phyloP scores from a whole-genome alignment of 148 eudicot genomes.

The Vaccinium macrocarpon region DNA sequence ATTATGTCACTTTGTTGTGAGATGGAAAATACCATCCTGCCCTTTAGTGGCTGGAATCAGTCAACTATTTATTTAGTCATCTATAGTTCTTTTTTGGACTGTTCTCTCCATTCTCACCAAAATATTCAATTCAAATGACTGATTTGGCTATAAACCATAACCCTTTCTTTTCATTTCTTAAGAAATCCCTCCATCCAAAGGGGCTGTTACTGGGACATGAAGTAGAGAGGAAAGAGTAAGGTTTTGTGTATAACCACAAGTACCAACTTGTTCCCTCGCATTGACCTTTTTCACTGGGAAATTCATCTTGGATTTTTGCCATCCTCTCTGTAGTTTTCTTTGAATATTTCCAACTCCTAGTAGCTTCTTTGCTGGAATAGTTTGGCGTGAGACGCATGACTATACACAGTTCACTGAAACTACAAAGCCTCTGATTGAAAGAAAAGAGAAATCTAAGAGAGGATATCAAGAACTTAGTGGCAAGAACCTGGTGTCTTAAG shows the following conservation, averaged over 20 bases:
- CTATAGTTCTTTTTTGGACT: background rate
- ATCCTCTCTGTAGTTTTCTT: background rate
- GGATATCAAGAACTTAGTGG: background rate
- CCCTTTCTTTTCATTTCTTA: no score
- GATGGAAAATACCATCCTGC: background rate
- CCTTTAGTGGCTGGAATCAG: background rate
- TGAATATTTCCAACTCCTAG: background rate
- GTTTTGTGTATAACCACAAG: background rate
- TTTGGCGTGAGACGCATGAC: background rate
- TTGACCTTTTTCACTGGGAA: background rate
- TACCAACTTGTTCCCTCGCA: background rate
- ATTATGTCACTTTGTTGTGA: background rate
- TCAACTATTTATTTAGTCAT: background rate
- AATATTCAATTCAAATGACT: no score
- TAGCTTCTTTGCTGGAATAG: background rate
- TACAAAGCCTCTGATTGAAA: background rate
- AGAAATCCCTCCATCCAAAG: no score
- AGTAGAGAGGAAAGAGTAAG: background rate
- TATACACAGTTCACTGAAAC: background rate
- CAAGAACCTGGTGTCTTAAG: background rate
- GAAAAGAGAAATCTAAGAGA: background rate
- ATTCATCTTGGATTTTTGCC: background rate
- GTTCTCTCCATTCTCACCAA: no score
- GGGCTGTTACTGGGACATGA: background rate
- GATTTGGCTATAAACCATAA: no score